Evolutionary conservation across 202 grass and related monocot genomes (phyloP), one percentile per base, ranked within the genome.

Genomic region (Alloteropsis angusta): DNA sequence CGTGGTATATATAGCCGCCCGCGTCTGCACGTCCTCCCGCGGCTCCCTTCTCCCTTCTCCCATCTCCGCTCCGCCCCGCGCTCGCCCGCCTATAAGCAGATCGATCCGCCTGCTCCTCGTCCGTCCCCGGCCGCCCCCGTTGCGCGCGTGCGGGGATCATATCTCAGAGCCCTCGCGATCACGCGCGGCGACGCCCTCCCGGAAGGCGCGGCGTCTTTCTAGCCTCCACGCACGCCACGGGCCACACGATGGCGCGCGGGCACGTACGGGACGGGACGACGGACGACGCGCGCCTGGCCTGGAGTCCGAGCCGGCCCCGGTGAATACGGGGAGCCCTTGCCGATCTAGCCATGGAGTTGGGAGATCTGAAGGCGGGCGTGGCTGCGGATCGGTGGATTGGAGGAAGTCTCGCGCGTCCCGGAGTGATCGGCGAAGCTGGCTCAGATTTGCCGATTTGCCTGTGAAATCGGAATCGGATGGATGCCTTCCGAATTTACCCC

Each of bases 1-100:
- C 42, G 44, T 70, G 44, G 58, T 76, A 76, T 76, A 48, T 76
- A 63, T 76, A 76, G 42, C 58, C 17, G 26, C 57, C 26, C 56
- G 73, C 42, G 69, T 58, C 46, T 19, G 41, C 39, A 16, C 3
- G 63, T 72, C 48, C 68, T 37, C 15, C 32, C 68, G 8, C 68
- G 68, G 28, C 68, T n/a, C n/a, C n/a, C n/a, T n/a, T n/a, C n/a
- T n/a, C n/a, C n/a, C n/a, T 16, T 35, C 28, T 13, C 17, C 7
- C 69, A 54, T 55, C 49, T 54, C n/a, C 19, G 11, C 36, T 16
- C 7, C 48, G 19, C 18, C 30, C 34, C 46, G 2, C 9, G 28
- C 48, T 32, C 10, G 22, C 12, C 16, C 8, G 28, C 49, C 70
- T 73, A 56, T 54, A 54, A 14, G 47, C 47, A 19, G 47, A 72